These are phyloP conservation scores for Hansfordia pulvinata DNA, from an alignment of 2,329 filamentous ascomycete species.

Conservation along the genomic window DNA sequence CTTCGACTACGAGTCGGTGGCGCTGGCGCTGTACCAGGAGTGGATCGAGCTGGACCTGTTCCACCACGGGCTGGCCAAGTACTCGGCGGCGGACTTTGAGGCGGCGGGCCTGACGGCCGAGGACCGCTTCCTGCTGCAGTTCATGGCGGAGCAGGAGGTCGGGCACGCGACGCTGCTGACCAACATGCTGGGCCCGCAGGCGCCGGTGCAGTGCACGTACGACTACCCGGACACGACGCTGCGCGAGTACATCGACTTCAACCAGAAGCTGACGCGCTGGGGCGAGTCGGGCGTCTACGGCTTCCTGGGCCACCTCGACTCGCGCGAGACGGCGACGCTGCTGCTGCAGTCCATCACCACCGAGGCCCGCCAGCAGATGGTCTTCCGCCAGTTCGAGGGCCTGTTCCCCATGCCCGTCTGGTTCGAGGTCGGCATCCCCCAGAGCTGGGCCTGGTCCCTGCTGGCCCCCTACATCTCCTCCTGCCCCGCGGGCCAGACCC, in stretches of 20 bases:
- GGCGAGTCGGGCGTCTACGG: conserved; percentile 72
- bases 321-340: conserved; percentile 58
- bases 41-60: conserved; percentile 79
- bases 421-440: conserved; percentile 68
- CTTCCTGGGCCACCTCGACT: conserved; percentile 66
- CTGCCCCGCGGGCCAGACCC: conserved; percentile 60
- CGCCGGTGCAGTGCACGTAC: conserved; percentile 66
- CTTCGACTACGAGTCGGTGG: conserved; percentile 70
- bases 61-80: conserved; percentile 59
- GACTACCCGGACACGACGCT: conserved; percentile 68
- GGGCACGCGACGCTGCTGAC: conserved; percentile 66
- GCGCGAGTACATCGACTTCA: conserved; percentile 69
- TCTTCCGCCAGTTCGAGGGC: conserved; percentile 72
- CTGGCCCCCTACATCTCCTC: conserved; percentile 69
- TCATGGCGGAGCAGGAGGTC: conserved; percentile 66
- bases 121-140: conserved; percentile 57
- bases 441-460: conserved; percentile 75
- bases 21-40: conserved; percentile 66
- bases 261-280: conserved; percentile 71
- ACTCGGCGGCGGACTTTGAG: conserved; percentile 55
- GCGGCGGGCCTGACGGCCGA: conserved; percentile 53
- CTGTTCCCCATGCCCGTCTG: conserved; percentile 72
- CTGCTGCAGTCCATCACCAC: conserved; percentile 65
- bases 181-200: conserved; percentile 61
- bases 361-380: conserved; percentile 71